These are phyloP conservation scores for Boletus edulis DNA, from an alignment of 768 basidiomycete species.

Conservation along the genomic window DNA sequence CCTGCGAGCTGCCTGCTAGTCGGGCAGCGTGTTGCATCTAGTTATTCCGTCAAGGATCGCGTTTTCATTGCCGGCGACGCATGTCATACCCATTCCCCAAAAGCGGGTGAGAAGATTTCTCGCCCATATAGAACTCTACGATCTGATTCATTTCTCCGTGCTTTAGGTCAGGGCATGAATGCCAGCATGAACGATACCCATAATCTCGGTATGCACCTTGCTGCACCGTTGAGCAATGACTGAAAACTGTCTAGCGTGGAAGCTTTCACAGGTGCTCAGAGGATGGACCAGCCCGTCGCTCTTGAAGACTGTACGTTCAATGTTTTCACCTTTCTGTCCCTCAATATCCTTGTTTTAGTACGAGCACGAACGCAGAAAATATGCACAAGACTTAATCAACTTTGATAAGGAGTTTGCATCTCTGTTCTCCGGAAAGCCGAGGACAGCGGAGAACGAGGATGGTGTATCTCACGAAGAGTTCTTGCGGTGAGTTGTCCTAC, in stretches of 20 bases:
- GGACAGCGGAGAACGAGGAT: constrained; percentile 38
- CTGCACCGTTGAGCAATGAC: constrained; percentile 37
- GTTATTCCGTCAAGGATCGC: constrained; percentile 57
- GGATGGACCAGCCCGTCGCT: constrained; percentile 39
- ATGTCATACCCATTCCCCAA: constrained; percentile 67
- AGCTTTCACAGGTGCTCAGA: constrained; percentile 43
- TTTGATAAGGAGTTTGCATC: constrained; percentile 66
- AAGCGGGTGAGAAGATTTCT: constrained; percentile 44
- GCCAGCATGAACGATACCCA: constrained; percentile 76
- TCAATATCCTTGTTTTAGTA: constrained; percentile 42
- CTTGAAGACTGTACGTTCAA: constrained; percentile 38
- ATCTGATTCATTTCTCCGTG: not conserved
- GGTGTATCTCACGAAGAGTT: constrained; percentile 37
- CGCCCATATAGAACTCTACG: not conserved
- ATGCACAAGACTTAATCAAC: constrained; percentile 68
- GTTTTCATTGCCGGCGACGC: constrained; percentile 80
- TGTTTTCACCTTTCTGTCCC: not conserved
- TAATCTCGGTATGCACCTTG: constrained; percentile 49
- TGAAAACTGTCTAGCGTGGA: constrained; percentile 47
- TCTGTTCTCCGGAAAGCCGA: constrained; percentile 68
- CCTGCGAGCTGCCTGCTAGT: constrained; percentile 36
- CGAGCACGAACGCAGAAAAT: constrained; percentile 63
- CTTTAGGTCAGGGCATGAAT: constrained; percentile 70
- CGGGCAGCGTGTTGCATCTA: constrained; percentile 71
- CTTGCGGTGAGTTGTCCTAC: constrained; percentile 23